Base-by-base conservation (phyloP, 306 rosid species). In the Urtica urens region DNA sequence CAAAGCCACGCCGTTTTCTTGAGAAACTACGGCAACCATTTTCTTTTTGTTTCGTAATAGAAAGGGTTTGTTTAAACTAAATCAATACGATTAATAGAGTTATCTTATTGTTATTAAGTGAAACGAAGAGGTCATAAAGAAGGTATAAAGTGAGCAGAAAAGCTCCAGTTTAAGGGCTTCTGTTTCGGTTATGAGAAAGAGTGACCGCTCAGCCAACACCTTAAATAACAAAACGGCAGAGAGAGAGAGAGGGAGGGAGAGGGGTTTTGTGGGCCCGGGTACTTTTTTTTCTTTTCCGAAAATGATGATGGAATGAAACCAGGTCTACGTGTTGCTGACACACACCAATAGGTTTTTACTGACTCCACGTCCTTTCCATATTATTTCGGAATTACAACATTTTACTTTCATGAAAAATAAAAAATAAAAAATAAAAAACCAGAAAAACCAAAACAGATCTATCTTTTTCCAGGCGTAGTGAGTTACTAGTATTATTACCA, bases 1-100 rank as follows among this genome's bases (percentile, higher is more conserved):
- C 79, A 88, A 74, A 60, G 78, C 68, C 0, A 80, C 83, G 44
- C 58, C 75, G 61, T 69, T 78, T 64, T 79, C 78, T 57, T 75
- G 77, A 28, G 94, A 65, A 39, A 77, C 72, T 66, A 82, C 45
- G 67, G 84, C 73, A 39, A 77, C 80, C 86, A 83, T 87, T 2
- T 59, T 76, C 20, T 35, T 9, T 30, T 83, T 21, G 0, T 40
- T 40, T 40, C 2, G 6, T 14, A 41, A 23, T 5, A 33, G 54
- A 50, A 11, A 4, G 31, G 25, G 6, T n/a, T 49, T 48, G 12
- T 19, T 24, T 20, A 50, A 58, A 15, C 20, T 16, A 30, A 49
- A 39, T 30, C 9, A 15, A 45, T 8, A 47, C 4, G 26, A 46
- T 5, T 41, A 16, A 41, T 1, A 37, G 5, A 10, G 3, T 4